These are phyloP conservation scores for Sporothrix brasiliensis DNA, from an alignment of 2,329 filamentous ascomycete species.

Conservation along the genomic window DNA sequence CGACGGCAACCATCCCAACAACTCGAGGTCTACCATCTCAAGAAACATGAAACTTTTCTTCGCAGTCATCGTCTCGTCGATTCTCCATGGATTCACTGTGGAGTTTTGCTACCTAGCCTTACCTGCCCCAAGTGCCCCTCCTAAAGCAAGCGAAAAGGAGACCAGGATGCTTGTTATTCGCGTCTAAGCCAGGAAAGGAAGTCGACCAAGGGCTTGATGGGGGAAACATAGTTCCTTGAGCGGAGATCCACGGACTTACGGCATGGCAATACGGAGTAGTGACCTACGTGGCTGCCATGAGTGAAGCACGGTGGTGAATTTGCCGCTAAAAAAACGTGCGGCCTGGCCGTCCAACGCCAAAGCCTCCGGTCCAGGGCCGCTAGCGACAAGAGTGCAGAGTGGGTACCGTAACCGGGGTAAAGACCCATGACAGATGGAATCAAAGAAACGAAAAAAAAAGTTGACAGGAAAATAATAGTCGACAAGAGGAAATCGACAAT, in stretches of 20 bases:
- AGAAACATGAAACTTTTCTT: too few species aligned
- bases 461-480: background rate
- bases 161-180: background rate
- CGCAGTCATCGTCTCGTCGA: too few species aligned
- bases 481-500: background rate
- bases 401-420: background rate
- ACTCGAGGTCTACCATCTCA: too few species aligned
- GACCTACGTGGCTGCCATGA: background rate
- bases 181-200: conserved; percentile 18
- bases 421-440: background rate
- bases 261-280: too few species aligned
- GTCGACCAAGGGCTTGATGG: background rate
- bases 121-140: background rate
- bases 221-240: conserved; percentile 3
- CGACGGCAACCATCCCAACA: background rate
- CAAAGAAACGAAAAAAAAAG: background rate
- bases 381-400: background rate
- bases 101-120: background rate
- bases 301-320: conserved; percentile 5
- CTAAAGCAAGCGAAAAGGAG: background rate
- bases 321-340: conserved; percentile 17
- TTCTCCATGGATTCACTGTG: background rate
- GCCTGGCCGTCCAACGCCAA: background rate
- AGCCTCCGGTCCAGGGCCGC: conserved; percentile 10
- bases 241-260: background rate